These are phyloP conservation scores for Boletus tylopilopsis DNA, from an alignment of 768 basidiomycete species.

Conservation along the genomic window DNA sequence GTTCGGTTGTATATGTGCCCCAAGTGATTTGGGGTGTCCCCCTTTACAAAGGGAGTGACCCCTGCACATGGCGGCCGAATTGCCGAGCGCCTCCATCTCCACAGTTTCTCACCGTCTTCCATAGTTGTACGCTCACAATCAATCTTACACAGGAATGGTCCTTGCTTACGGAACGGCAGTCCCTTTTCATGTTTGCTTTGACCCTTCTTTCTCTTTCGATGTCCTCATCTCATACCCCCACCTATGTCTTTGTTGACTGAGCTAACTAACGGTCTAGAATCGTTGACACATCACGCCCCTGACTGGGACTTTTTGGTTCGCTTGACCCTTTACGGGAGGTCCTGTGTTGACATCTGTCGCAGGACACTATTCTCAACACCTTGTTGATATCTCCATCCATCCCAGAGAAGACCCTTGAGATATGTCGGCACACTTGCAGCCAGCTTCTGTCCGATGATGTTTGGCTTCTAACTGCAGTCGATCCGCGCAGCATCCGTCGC, in stretches of 20 bases:
- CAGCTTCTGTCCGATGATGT: conserved; percentile 28
- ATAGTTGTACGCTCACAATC: conserved; percentile 27
- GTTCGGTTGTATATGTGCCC: conserved; percentile 16
- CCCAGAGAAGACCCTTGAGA: conserved; percentile 30
- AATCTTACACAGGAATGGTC: conserved; percentile 32
- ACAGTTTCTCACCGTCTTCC: conserved; percentile 32
- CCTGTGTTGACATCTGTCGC: conserved; percentile 11
- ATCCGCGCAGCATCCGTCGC: conserved; percentile 36
- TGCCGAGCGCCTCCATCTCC: conserved; percentile 32
- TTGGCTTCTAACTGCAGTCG: conserved; percentile 19
- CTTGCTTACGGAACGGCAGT: conserved; percentile 29
- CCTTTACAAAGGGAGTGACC: conserved; percentile 2
- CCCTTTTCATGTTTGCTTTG: conserved; percentile 17
- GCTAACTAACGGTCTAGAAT: conserved; percentile 23
- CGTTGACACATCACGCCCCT: conserved; percentile 21
- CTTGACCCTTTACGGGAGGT: conserved; percentile 4
- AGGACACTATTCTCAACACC: conserved; percentile 26
- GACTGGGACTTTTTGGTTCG: conserved; percentile 32
- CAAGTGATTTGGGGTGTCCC: conserved; percentile 28
- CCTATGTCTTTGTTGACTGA: conserved; percentile 26
- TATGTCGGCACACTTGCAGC: conserved; percentile 31
- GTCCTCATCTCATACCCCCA: conserved; percentile 7
- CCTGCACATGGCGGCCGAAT: conserved; percentile 26
- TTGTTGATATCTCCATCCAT: conserved; percentile 25
- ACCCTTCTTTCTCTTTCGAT: conserved; percentile 21